phyloP scores from a whole-genome alignment of 164 flowering plant species.

The Vitis rupestris region DNA sequence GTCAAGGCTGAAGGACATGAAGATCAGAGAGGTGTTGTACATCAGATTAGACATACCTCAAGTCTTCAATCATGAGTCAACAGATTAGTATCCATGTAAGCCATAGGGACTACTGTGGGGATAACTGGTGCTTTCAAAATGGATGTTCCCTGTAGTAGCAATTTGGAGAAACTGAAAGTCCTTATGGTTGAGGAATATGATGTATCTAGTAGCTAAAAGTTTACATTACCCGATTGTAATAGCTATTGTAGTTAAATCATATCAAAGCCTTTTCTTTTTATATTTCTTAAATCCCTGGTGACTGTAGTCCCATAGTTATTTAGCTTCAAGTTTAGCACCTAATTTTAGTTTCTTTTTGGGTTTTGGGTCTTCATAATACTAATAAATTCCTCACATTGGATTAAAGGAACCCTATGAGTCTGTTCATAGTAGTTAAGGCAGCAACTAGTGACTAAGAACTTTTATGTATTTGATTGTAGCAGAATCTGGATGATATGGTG shows the following conservation, averaged over 20 bases:
- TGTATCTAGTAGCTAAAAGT: not conserved
- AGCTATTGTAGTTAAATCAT: too few relatives aligned
- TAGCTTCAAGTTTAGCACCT: too few relatives aligned
- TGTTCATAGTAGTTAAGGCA: not conserved
- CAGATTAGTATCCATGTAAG: not conserved
- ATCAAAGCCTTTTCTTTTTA: too few relatives aligned
- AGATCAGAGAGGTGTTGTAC: not conserved
- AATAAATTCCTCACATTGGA: too few relatives aligned
- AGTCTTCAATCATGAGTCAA: not conserved
- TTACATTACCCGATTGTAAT: not conserved
- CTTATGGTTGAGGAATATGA: not conserved
- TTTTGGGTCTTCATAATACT: too few relatives aligned
- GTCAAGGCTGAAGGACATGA: not conserved
- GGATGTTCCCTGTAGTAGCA: not conserved
- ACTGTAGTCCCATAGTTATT: too few relatives aligned
- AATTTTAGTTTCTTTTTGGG: too few relatives aligned
- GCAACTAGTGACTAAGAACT: not conserved
- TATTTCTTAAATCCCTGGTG: too few relatives aligned
- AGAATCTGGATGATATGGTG: not conserved
- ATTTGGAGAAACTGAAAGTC: not conserved
- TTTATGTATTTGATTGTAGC: not conserved
- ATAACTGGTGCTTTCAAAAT: slow-evolving; percentile 1
- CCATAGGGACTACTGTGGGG: not conserved
- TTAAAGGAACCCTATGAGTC: not conserved
- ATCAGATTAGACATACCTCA: not conserved